Evolutionary conservation across 2,329 filamentous ascomycete species (phyloP), one percentile per base, ranked within the genome.

Genomic region (Corinectria fuckeliana): DNA sequence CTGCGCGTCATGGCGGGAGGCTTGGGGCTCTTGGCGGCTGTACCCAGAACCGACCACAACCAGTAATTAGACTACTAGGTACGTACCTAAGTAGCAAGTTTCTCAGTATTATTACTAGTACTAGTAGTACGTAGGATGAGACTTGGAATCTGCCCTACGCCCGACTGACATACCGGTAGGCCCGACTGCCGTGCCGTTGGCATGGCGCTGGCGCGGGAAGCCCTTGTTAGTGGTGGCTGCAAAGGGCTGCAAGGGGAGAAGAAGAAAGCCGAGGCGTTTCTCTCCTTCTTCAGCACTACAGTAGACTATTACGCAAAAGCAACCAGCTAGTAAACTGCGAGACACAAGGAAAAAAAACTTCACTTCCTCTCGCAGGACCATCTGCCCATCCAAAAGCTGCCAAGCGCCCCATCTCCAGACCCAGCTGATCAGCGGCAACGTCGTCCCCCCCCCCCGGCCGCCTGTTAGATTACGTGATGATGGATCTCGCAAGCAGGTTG

Each of bases 401-500:
- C n/a, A n/a, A n/a, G n/a, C n/a, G n/a, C n/a, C n/a, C n/a, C n/a
- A n/a, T n/a, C n/a, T 26, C 7, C n/a, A 34, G 34, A 30, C 16
- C 21, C 44, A 20, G 39, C 45, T 26, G 23, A 28, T n/a, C 23
- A 26, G 10, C 14, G 23, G 32, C 56, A 47, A 49, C 41, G 28
- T 50, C 36, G 32, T 34, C 16, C 14, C 32, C 5, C 11, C 13
- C n/a, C 11, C 5, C 44, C 53, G 39, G 50, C 58, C 48, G 58
- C 25, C 60, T 55, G 45, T 68, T 69, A 66, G 65, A 65, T 66
- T 69, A 66, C 67, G 67, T 66, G 61, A 66, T 66, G 61, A 66
- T 68, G 56, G 52, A 61, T 58, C 58, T 57, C 57, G 50, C 42
- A 30, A 47, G 44, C n/a, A n/a, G n/a, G n/a, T n/a, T n/a, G n/a